A percentile compares a stretch with the other conserved stretches of the same genome.
These are phyloP conservation scores for Lepiota venenata DNA, from an alignment of 768 basidiomycete genomes.

Conservation along the genomic window DNA sequence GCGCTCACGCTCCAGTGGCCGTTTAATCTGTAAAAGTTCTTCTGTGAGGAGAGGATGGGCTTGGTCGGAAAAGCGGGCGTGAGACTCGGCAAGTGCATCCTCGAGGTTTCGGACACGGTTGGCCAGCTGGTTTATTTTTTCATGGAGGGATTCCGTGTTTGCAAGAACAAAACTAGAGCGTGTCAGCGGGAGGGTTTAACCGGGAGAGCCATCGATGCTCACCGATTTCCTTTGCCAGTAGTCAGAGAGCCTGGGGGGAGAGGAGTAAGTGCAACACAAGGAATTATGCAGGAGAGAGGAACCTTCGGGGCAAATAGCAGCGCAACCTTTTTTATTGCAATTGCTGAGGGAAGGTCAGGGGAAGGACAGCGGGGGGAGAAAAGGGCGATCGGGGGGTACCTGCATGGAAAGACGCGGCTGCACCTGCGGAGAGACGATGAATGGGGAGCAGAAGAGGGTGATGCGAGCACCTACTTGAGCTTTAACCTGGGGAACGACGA, in stretches of 20 bases:
- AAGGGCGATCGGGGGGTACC: conserved; percentile 30
- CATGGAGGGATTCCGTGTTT: conserved; percentile 66
- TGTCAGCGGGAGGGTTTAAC: conserved; percentile 7
- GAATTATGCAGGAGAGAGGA: conserved; percentile 11
- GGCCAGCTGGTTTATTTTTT: conserved; percentile 59
- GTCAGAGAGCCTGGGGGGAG: conserved; percentile 54
- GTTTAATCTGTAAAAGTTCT: conserved; percentile 61
- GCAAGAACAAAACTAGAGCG: conserved; percentile 60
- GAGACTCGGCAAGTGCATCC: conserved; percentile 56
- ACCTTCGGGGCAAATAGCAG: conserved; percentile 69
- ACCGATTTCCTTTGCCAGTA: conserved; percentile 74
- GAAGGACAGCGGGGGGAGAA: background rate
- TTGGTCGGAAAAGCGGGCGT: conserved; percentile 42
- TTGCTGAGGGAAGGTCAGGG: conserved; percentile 32
- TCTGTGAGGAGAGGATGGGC: conserved; percentile 58
- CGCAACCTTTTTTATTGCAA: conserved; percentile 56
- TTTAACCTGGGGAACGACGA: conserved; percentile 46
- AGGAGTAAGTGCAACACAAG: conserved; percentile 13
- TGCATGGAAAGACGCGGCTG: conserved; percentile 64
- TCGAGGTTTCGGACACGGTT: conserved; percentile 66
- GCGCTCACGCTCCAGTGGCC: conserved; percentile 62
- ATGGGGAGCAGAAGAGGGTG: conserved; percentile 13
- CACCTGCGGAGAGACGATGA: conserved; percentile 36
- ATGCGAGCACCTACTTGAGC: conserved; percentile 48
- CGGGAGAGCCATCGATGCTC: conserved; percentile 7